These are phyloP conservation scores for Phytophthora litchii DNA, from an alignment of 352 stramenopile genomes.

Conservation along the genomic window DNA sequence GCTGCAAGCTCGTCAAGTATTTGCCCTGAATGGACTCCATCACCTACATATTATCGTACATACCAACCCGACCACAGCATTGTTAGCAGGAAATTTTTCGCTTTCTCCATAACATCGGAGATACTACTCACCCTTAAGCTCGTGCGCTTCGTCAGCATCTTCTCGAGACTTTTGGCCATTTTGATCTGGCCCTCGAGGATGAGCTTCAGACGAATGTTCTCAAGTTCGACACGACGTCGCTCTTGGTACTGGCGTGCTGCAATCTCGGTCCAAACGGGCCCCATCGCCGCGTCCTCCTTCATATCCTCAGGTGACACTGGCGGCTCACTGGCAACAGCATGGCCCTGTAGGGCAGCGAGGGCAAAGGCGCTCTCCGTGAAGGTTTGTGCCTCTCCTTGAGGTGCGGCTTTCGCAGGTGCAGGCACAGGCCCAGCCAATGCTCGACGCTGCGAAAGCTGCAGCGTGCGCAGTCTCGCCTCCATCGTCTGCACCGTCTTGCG, in stretches of 20 bases:
- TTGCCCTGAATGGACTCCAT: slow-evolving; percentile 58
- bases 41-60: slow-evolving; percentile 36
- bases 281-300: slow-evolving; percentile 41
- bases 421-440: slow-evolving; percentile 19
- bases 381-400: slow-evolving; percentile 21
- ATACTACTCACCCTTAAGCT: slow-evolving; percentile 40
- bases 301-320: slow-evolving; percentile 25
- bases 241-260: slow-evolving; percentile 57
- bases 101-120: neutral
- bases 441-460: slow-evolving; percentile 45
- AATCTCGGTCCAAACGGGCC: slow-evolving; percentile 58
- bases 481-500: slow-evolving; percentile 62
- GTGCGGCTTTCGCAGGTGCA: slow-evolving; percentile 15
- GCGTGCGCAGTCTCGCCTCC: slow-evolving; percentile 43
- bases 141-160: slow-evolving; percentile 60
- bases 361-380: slow-evolving; percentile 31
- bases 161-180: slow-evolving; percentile 56
- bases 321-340: slow-evolving; percentile 19
- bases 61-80: slow-evolving; percentile 29
- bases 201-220: slow-evolving; percentile 64
- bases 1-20: slow-evolving; percentile 43
- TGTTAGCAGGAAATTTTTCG: slow-evolving; percentile 25
- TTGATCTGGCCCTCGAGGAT: slow-evolving; percentile 59
- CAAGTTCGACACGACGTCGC: slow-evolving; percentile 49
- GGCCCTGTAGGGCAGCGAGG: slow-evolving; percentile 26